phyloP scores from a whole-genome alignment of 306 rosid species.

The Cicer arietinum region DNA sequence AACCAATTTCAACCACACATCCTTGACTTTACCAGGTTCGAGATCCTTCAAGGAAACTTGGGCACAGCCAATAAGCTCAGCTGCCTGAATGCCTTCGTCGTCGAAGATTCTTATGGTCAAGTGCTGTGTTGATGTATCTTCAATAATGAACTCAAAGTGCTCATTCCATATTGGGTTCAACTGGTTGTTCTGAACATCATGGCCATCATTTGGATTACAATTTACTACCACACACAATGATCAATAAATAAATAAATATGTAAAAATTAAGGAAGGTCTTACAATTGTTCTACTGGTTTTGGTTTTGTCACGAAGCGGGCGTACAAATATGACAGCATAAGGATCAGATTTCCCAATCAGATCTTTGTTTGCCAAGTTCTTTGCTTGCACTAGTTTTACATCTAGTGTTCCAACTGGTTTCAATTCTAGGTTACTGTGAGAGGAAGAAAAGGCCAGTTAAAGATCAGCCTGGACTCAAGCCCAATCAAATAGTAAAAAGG shows the following conservation, averaged over 20 bases:
- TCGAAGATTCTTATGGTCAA: constrained; percentile 87
- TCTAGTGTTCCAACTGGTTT: constrained; percentile 83
- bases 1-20: constrained; percentile 79
- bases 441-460: constrained; percentile 24
- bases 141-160: constrained; percentile 81
- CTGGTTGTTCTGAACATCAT: constrained; percentile 69
- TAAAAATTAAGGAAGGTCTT: constrained; percentile 47
- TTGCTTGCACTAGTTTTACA: constrained; percentile 91
- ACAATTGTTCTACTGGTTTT: constrained; percentile 82
- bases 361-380: constrained; percentile 77
- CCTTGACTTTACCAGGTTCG: constrained; percentile 86
- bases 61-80: constrained; percentile 86
- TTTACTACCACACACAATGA: constrained; percentile 1
- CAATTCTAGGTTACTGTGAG: constrained; percentile 77
- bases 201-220: constrained; percentile 21
- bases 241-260: background rate
- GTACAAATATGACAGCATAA: constrained; percentile 72
- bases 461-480: background rate
- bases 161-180: constrained; percentile 97
- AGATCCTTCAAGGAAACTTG: constrained; percentile 68
- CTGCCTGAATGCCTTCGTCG: constrained; percentile 82
- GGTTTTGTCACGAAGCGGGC: constrained; percentile 77
- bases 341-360: constrained; percentile 93
- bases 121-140: constrained; percentile 74
- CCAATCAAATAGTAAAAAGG: background rate